A percentile compares a stretch with the other conserved stretches of the same genome.
Evolutionary conservation across 306 rosid genomes (phyloP).

Genomic region (Adenanthera pavonina): DNA sequence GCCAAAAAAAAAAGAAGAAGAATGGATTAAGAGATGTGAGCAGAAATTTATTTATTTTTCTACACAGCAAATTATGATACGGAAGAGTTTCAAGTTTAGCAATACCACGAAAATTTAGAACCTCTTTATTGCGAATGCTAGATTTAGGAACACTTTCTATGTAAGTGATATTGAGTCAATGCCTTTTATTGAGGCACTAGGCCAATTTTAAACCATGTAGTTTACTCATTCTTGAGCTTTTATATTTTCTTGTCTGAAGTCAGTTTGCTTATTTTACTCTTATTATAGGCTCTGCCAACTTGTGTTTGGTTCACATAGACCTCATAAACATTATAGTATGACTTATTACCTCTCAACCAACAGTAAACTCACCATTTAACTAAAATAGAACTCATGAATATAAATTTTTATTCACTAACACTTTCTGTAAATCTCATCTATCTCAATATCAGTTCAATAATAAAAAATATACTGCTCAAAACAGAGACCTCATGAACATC

Average conservation of each 20-base stretch:
- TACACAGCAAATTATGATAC: not conserved
- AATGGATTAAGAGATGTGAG: not conserved
- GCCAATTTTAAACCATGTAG: slow-evolving; percentile 47
- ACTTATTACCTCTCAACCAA: too few relatives aligned
- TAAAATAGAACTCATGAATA: too few relatives aligned
- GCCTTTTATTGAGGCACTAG: slow-evolving; percentile 67
- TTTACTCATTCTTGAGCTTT: slow-evolving; percentile 14
- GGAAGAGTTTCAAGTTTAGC: not conserved
- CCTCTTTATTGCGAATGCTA: not conserved
- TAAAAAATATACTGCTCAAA: too few relatives aligned
- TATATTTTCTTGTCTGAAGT: not conserved
- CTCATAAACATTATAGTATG: too few relatives aligned
- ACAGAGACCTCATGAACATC: too few relatives aligned
- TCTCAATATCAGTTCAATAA: too few relatives aligned
- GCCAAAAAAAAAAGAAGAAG: too few relatives aligned
- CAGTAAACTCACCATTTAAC: too few relatives aligned
- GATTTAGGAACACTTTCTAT: slow-evolving; percentile 30
- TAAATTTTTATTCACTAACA: too few relatives aligned
- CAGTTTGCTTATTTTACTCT: slow-evolving; percentile 22
- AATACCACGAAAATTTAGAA: not conserved
- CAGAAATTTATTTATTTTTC: not conserved
- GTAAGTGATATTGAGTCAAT: slow-evolving; percentile 70
- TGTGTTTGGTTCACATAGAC: slow-evolving; percentile 65
- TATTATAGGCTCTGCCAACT: slow-evolving; percentile 67
- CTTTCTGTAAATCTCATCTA: too few relatives aligned